These are phyloP conservation scores for Phycomyces blakesleeanus DNA, from an alignment of 192 early-diverging fungal genomes.

Conservation along the genomic window DNA sequence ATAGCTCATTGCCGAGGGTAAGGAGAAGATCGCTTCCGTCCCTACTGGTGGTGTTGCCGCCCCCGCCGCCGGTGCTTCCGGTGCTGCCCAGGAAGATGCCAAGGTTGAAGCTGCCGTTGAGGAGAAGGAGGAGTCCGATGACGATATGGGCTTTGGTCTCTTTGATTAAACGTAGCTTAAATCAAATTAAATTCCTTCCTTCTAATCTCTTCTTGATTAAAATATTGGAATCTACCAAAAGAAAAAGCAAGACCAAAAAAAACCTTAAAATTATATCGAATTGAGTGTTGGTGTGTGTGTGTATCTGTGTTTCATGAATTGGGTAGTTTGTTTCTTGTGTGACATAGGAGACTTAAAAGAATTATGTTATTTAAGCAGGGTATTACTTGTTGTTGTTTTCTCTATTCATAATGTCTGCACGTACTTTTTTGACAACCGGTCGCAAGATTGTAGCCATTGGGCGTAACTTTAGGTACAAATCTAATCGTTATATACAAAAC, in stretches of 20 bases:
- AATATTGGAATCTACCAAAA: neutral
- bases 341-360: neutral
- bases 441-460: conserved; percentile 94
- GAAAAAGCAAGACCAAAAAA: too few species aligned
- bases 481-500: neutral
- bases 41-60: conserved; percentile 84
- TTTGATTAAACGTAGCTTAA: conserved; percentile 99
- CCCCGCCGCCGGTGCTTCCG: conserved; percentile 49
- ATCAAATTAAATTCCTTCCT: conserved; percentile 28
- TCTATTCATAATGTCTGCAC: conserved; percentile 35
- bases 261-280: too few species aligned
- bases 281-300: too few species aligned
- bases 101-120: conserved; percentile 80
- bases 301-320: too few species aligned
- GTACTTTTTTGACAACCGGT: conserved; percentile 52
- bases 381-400: neutral
- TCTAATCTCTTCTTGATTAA: neutral
- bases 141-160: conserved; percentile 95
- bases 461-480: conserved; percentile 72
- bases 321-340: neutral
- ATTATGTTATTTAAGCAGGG: neutral
- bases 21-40: conserved; percentile 87
- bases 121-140: conserved; percentile 83
- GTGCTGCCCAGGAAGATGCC: conserved; percentile 31
- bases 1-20: conserved; percentile 87